phyloP scores from a whole-genome alignment of 768 basidiomycete species.

The Cystofilobasidium capitatum region DNA sequence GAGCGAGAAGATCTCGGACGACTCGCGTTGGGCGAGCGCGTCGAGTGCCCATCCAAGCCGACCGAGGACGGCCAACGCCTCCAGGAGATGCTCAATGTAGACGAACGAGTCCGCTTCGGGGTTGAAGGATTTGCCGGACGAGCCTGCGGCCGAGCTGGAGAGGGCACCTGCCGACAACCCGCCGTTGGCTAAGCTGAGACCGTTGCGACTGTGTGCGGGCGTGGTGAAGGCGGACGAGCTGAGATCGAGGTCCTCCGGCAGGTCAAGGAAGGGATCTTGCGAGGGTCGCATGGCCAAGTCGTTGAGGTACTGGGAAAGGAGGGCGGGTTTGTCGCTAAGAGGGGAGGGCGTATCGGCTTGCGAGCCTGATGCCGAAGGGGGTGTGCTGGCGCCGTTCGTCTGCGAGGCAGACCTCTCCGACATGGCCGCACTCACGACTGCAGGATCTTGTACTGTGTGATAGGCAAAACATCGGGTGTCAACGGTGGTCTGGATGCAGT shows the following conservation, averaged over 20 bases:
- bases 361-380: not conserved
- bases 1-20: slow-evolving; percentile 69
- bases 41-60: slow-evolving; percentile 78
- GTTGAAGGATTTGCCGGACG: slow-evolving; percentile 42
- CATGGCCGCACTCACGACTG: not conserved
- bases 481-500: too few species aligned
- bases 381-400: not conserved
- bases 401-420: not conserved
- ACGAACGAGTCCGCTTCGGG: slow-evolving; percentile 87
- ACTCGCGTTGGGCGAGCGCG: slow-evolving; percentile 67
- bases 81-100: slow-evolving; percentile 84
- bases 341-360: slow-evolving; percentile 2
- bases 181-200: too few species aligned
- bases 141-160: not conserved
- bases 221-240: slow-evolving; percentile 6
- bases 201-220: not conserved
- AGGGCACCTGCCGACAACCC: not conserved
- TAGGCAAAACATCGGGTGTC: not conserved
- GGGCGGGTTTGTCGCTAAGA: slow-evolving; percentile 18
- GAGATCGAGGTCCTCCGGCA: slow-evolving; percentile 32
- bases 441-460: not conserved
- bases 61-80: slow-evolving; percentile 84
- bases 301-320: slow-evolving; percentile 39
- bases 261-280: slow-evolving; percentile 38
- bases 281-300: slow-evolving; percentile 37